Conservation (phyloP, 805 yeast genomes). For the Wickerhamiella qilinensis region DNA sequence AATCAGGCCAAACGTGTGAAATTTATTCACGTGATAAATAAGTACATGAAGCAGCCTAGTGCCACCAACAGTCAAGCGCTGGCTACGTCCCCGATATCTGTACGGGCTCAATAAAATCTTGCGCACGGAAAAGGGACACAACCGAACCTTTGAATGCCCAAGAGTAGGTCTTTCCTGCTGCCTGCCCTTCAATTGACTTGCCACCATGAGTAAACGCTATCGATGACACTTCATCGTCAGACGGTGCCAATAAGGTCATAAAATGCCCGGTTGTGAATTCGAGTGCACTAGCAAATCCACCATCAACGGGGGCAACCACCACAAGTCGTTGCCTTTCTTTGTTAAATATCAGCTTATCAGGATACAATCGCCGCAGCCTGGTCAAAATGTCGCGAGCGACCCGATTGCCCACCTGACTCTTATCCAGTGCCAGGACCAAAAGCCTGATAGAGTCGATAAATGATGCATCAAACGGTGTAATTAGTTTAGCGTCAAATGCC, state of each 20-base stretch:
- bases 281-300: neutral
- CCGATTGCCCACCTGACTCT: neutral
- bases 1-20: too few relatives aligned
- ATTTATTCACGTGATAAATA: too few relatives aligned
- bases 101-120: neutral
- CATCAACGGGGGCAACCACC: neutral
- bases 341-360: conserved; percentile 1
- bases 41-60: too few relatives aligned
- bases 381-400: conserved; percentile 2
- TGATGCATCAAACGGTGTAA: neutral
- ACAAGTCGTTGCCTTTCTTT: conserved; percentile 4
- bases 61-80: too few relatives aligned
- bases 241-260: neutral
- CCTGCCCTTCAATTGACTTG: neutral
- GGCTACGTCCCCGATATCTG: too few relatives aligned
- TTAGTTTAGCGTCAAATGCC: neutral
- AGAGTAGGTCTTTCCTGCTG: neutral
- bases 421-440: neutral
- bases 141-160: conserved; percentile 3
- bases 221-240: neutral
- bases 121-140: conserved; percentile 2
- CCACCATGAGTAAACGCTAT: conserved; percentile 1
- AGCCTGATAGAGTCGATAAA: neutral
- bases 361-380: neutral
- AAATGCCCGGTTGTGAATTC: neutral